Evolutionary conservation across 202 grass and related monocot genomes (phyloP).

Genomic region (Brachypodium distachyon): DNA sequence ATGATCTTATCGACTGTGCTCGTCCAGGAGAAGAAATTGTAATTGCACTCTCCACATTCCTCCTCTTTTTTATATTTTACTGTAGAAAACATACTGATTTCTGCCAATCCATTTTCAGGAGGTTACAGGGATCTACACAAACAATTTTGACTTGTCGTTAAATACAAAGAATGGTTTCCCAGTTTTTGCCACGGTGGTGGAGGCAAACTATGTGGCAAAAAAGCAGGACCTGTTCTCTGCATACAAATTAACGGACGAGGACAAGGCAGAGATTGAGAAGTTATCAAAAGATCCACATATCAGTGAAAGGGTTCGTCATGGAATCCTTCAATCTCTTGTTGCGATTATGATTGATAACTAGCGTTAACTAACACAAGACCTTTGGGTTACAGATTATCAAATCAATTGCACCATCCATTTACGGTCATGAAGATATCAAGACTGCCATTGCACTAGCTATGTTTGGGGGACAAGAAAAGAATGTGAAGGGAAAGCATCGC

Average conservation of each 20-base stretch:
- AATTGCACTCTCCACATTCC: constrained; percentile 23
- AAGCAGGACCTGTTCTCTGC: constrained; percentile 98
- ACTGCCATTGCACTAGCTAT: constrained; percentile 90
- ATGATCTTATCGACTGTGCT: constrained; percentile 95
- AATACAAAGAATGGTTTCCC: constrained; percentile 99
- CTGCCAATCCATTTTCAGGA: constrained; percentile 57
- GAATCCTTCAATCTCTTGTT: neutral
- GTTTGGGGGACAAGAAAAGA: constrained; percentile 98
- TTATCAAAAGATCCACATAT: constrained; percentile 93
- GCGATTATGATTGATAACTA: neutral
- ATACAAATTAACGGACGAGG: constrained; percentile 96
- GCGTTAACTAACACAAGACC: neutral
- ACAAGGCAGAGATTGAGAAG: constrained; percentile 96
- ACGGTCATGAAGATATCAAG: constrained; percentile 99
- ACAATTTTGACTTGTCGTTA: constrained; percentile 96
- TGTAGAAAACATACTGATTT: constrained; percentile 1
- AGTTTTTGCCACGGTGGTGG: constrained; percentile 93
- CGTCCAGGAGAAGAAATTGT: constrained; percentile 99
- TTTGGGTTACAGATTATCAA: constrained; percentile 59
- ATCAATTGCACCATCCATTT: constrained; percentile 98
- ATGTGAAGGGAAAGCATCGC: constrained; percentile 89
- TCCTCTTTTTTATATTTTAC: neutral
- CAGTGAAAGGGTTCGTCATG: constrained; percentile 80
- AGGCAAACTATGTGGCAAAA: constrained; percentile 92
- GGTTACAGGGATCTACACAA: constrained; percentile 96